phyloP scores from a whole-genome alignment of 2,329 filamentous ascomycete species.

The Calonectria pseudoreteaudii region DNA sequence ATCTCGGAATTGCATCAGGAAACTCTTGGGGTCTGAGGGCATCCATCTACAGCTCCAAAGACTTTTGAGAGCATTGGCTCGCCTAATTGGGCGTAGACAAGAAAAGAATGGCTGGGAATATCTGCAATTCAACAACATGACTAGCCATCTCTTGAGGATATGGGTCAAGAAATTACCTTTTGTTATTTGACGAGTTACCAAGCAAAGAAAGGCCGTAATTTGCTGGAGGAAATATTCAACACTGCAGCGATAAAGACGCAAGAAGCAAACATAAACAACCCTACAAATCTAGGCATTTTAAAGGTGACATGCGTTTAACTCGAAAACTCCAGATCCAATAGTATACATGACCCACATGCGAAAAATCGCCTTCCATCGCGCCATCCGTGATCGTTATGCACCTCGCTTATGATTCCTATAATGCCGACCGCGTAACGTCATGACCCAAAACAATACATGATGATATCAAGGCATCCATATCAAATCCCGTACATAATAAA shows the following conservation, averaged over 20 bases:
- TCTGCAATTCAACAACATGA: not conserved
- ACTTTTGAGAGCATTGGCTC: not conserved
- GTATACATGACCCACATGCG: not conserved
- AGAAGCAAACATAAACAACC: not conserved
- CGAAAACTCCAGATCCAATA: constrained; percentile 12
- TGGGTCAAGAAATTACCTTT: not conserved
- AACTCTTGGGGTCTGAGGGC: constrained; percentile 74
- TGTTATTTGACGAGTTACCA: too few relatives aligned
- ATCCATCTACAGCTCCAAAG: constrained; percentile 64
- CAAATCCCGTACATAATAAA: not conserved
- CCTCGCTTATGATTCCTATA: constrained; percentile 3
- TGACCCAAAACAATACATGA: constrained; percentile 10
- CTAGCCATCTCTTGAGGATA: not conserved
- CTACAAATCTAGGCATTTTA: not conserved
- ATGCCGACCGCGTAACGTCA: not conserved
- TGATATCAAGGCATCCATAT: not conserved
- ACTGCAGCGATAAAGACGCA: not conserved
- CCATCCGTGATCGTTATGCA: constrained; percentile 18
- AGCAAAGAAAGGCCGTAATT: not conserved
- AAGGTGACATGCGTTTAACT: not conserved
- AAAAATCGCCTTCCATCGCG: constrained; percentile 3
- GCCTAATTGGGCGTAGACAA: too few relatives aligned
- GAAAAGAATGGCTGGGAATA: not conserved
- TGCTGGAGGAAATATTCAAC: not conserved
- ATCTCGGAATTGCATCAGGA: constrained; percentile 69